Evolutionary conservation across 1,284 basidiomycete species (phyloP).

Genomic region (Ganoderma sp.): DNA sequence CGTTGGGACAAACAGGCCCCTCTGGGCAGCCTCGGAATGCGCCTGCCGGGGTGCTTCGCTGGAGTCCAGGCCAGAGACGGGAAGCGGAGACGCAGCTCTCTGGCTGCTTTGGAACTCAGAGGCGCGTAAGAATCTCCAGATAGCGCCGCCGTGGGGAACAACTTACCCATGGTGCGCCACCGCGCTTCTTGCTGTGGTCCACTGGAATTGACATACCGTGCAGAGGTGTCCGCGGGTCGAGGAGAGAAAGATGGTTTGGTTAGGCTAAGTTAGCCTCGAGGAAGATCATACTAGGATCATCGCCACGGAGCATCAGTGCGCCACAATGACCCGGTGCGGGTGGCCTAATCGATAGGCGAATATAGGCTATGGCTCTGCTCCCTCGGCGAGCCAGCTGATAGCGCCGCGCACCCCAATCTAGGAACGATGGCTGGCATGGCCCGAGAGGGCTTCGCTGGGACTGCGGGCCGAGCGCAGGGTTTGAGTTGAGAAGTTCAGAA

Average conservation of each 20-base stretch:
- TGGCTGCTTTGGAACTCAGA: conserved; percentile 3
- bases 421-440: neutral
- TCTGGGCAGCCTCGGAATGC: neutral
- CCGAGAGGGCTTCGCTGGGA: neutral
- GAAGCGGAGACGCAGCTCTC: neutral
- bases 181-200: neutral
- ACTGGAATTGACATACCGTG: neutral
- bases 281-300: neutral
- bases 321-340: neutral
- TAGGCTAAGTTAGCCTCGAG: neutral
- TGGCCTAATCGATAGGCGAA: neutral
- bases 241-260: neutral
- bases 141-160: neutral
- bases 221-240: neutral
- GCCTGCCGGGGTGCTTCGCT: neutral
- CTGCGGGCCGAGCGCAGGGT: neutral
- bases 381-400: neutral
- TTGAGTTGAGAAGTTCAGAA: conserved; percentile 1
- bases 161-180: neutral
- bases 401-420: neutral
- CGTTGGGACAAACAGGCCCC: neutral
- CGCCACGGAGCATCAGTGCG: neutral
- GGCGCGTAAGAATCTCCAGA: neutral
- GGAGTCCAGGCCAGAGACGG: conserved; percentile 2
- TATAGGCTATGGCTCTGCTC: neutral